phyloP scores from a whole-genome alignment of 805 yeast genomes.

The Geotrichum ghanense region DNA sequence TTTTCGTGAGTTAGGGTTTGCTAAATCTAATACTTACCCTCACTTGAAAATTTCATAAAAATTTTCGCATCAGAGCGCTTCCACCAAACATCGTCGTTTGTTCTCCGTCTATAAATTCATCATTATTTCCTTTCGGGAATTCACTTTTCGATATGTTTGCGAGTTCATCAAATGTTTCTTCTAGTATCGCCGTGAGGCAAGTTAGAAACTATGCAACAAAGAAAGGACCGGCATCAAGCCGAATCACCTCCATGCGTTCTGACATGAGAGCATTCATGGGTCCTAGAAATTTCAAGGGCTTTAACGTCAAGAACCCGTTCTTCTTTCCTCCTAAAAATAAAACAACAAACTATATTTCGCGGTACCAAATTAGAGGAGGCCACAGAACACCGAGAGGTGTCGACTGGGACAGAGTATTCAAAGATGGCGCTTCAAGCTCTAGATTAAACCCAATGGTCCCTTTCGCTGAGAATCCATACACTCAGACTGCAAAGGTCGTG shows the following conservation, averaged over 20 bases:
- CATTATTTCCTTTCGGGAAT: background rate
- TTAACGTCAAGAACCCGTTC: constrained; percentile 66
- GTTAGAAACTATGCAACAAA: background rate
- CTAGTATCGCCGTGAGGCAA: background rate
- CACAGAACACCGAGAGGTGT: constrained; percentile 13
- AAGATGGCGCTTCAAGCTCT: constrained; percentile 3
- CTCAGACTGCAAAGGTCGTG: constrained; percentile 55
- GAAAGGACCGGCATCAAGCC: constrained; percentile 1
- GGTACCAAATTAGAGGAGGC: constrained; percentile 22
- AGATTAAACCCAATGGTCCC: constrained; percentile 37
- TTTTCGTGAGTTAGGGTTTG: too few species aligned
- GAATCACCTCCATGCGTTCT: constrained; percentile 10
- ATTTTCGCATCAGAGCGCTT: background rate
- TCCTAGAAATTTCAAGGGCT: constrained; percentile 73
- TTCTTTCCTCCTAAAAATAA: constrained; percentile 40
- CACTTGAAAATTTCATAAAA: background rate
- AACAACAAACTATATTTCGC: constrained; percentile 12
- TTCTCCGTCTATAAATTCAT: background rate
- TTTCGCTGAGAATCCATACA: constrained; percentile 64
- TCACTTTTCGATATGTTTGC: background rate
- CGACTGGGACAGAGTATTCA: constrained; percentile 22
- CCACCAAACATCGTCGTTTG: too few species aligned
- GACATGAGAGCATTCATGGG: constrained; percentile 65
- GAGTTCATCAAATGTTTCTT: background rate
- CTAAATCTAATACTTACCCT: background rate